Base-by-base conservation (phyloP, 768 basidiomycete genomes). In the Termitomyces sp. region DNA sequence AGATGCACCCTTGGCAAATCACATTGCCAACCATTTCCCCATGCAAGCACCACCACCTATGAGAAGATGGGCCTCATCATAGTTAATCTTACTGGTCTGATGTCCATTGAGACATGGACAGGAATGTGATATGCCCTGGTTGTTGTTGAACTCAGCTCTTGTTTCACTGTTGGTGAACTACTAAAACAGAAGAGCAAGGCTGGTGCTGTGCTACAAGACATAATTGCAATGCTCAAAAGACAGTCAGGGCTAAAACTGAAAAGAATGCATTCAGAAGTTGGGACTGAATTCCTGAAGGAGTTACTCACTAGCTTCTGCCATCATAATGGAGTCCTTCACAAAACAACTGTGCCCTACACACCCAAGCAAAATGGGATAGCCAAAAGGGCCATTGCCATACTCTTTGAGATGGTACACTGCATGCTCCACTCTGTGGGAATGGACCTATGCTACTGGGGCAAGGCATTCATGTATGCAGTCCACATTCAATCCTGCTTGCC, bases 401-500 rank as follows among this genome's bases (percentile, higher is more conserved):
- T 56, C 34, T 56, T 56, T 29, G 55, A 56, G 7, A 56, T 45
- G 25, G 25, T 25, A 25, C 25, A 25, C 25, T 25, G 25, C 25
- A 25, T 25, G 25, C 25, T 25, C 25, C 25, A 25, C 25, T 25
- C 25, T 25, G 25, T 25, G 25, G 25, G 25, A 25, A 25, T 25
- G 25, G 25, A 25, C 25, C 25, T 25, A 25, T 25, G 25, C 25
- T 25, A 25, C 25, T 25, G 25, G 25, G 25, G 25, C 25, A 25
- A 25, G 25, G 25, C 25, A 25, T 25, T 25, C 25, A 25, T 36
- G 29, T 56, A 42, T 51, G 58, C 49, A 6, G 15, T 51, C 17
- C 17, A 59, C 48, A 51, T 51, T 5, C 11, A 20, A 53, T 51
- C 49, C 38, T 59, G 49, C 58, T 51, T 43, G 32, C 52, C 40